A percentile compares a stretch with the other conserved stretches of the same genome.
These are phyloP conservation scores for Karstenula rhodostoma DNA, from an alignment of 2,329 filamentous ascomycete species.

Conservation along the genomic window DNA sequence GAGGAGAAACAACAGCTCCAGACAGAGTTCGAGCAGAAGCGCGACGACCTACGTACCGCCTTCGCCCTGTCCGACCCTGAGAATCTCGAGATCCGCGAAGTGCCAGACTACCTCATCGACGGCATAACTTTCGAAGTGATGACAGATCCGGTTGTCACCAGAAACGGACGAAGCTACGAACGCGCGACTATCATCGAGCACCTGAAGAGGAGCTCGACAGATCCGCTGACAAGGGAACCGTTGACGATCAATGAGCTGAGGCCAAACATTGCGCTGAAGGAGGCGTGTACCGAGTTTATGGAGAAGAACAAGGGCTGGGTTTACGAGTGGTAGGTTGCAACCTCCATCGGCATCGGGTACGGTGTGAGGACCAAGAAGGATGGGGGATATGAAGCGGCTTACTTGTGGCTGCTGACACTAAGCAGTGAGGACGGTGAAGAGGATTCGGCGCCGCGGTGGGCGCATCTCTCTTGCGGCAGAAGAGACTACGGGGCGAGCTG, in stretches of 20 bases:
- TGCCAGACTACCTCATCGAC: conserved; percentile 80
- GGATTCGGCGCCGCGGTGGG: conserved; percentile 38
- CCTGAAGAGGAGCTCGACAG: conserved; percentile 74
- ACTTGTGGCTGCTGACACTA: conserved; percentile 26
- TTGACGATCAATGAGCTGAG: conserved; percentile 74
- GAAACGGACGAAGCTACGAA: conserved; percentile 90
- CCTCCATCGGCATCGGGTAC: conserved; percentile 21
- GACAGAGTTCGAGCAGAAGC: conserved; percentile 49
- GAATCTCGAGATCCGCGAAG: conserved; percentile 57
- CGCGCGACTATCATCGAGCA: conserved; percentile 86
- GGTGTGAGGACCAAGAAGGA: conserved; percentile 17
- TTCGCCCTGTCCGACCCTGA: conserved; percentile 58
- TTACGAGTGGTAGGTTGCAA: conserved; percentile 75
- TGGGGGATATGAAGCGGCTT: conserved; percentile 2
- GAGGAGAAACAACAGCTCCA: conserved; percentile 59
- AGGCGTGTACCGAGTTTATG: conserved; percentile 86
- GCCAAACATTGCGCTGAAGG: conserved; percentile 81
- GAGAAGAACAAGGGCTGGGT: conserved; percentile 85
- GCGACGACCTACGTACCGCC: conserved; percentile 54
- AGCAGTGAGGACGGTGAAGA: conserved; percentile 37
- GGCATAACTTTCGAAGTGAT: conserved; percentile 78
- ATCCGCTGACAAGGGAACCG: conserved; percentile 84
- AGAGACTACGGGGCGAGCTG: conserved; percentile 2
- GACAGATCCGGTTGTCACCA: conserved; percentile 75
- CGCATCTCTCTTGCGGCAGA: conserved; percentile 32